Conservation (phyloP, 2,329 filamentous ascomycete genomes). For the Dactylella cylindrospora region DNA sequence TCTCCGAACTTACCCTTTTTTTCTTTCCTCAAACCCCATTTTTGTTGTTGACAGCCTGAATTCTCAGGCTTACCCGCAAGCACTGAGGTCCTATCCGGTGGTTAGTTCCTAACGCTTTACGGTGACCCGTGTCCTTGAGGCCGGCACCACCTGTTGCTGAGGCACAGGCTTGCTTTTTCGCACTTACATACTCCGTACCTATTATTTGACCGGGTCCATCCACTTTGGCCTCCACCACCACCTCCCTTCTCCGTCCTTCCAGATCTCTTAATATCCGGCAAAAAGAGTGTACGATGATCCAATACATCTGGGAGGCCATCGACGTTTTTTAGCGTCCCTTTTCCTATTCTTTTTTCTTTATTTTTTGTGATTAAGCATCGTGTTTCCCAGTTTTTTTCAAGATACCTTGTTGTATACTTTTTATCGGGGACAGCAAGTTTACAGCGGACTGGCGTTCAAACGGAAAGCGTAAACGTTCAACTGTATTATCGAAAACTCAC, state of each 20-base stretch:
- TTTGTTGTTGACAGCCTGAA: slow-evolving; percentile 46
- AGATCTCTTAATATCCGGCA: slow-evolving; percentile 46
- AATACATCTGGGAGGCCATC: slow-evolving; percentile 44
- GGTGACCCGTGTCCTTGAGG: slow-evolving; percentile 44
- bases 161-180: slow-evolving; percentile 48
- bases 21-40: slow-evolving; percentile 33
- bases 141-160: slow-evolving; percentile 44
- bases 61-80: slow-evolving; percentile 45
- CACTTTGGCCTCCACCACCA: slow-evolving; percentile 45
- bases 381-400: slow-evolving; percentile 47
- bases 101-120: slow-evolving; percentile 45
- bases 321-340: slow-evolving; percentile 46
- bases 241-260: slow-evolving; percentile 46
- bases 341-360: slow-evolving; percentile 42
- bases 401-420: slow-evolving; percentile 45
- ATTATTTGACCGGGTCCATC: slow-evolving; percentile 45
- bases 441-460: slow-evolving; percentile 45
- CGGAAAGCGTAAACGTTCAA: slow-evolving; percentile 29
- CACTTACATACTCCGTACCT: slow-evolving; percentile 46
- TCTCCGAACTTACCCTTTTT: slow-evolving; percentile 39
- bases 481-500: slow-evolving; percentile 44
- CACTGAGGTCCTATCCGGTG: slow-evolving; percentile 46
- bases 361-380: slow-evolving; percentile 41
- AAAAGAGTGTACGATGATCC: slow-evolving; percentile 46
- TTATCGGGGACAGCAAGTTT: slow-evolving; percentile 42